Conservation (phyloP, 2,329 filamentous ascomycete genomes). For the Pseudofabraea citricarpa region DNA sequence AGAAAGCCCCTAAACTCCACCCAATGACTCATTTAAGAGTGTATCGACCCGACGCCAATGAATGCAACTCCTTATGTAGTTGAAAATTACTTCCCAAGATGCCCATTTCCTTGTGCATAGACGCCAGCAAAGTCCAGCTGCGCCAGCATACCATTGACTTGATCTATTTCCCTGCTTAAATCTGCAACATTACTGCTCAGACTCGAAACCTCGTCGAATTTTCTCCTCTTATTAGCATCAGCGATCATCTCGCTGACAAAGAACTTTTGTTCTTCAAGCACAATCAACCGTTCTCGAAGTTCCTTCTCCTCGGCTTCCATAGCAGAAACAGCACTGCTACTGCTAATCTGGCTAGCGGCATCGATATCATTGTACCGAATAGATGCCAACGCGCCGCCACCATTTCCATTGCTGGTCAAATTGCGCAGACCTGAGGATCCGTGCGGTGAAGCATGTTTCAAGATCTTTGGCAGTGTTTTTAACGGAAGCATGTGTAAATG, state of each 20-base stretch:
- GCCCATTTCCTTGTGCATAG: conserved; percentile 17
- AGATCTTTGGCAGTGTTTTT: conserved; percentile 53
- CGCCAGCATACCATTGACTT: conserved; percentile 51
- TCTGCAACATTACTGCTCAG: conserved; percentile 62
- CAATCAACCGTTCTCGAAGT: conserved; percentile 61
- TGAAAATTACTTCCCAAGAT: too few species aligned
- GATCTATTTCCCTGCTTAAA: conserved; percentile 60
- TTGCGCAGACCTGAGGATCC: conserved; percentile 37
- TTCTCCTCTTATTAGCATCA: conserved; percentile 60
- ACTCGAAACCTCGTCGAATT: conserved; percentile 65
- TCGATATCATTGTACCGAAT: conserved; percentile 54
- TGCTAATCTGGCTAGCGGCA: conserved; percentile 45
- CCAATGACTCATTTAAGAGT: too few species aligned
- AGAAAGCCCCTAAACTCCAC: too few species aligned
- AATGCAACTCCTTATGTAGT: too few species aligned
- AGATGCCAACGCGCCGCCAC: conserved; percentile 42
- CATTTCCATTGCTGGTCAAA: conserved; percentile 13
- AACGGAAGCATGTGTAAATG: conserved; percentile 73
- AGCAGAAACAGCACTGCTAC: conserved; percentile 54
- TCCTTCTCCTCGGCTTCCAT: conserved; percentile 66
- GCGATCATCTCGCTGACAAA: conserved; percentile 67
- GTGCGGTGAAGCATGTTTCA: conserved; percentile 55
- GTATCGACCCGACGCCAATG: too few species aligned
- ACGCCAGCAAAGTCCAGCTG: conserved; percentile 42
- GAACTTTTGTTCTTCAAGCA: conserved; percentile 70